Evolutionary conservation across 441 rosid species (phyloP), one percentile per base, ranked within the genome.

Genomic region (Mallotus repandus): DNA sequence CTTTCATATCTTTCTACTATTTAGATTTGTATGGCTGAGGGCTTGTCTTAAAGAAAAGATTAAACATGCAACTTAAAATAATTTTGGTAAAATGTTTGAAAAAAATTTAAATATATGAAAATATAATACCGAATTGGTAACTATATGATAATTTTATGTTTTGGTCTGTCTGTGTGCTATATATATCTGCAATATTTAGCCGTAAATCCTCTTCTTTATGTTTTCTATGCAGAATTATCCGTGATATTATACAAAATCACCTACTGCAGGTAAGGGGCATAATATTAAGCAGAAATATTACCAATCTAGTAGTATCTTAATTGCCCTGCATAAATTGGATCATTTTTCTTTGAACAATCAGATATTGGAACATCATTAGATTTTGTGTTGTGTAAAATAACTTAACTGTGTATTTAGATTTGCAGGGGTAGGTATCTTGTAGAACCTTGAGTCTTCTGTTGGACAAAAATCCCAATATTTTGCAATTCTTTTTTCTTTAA

Each of bases 191-290:
- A 45, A 61, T 45, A 56, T 71, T 76, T 41, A 75, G 74, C 53
- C 76, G 50, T 48, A 2, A 45, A 32, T 14, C 21, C 55, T 5
- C 45, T 53, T 66, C 46, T 21, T 68, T 72, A 49, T 52, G 29
- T 69, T 67, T 38, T 68, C 71, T 77, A 68, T 79, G 80, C 97
- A 96, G 98, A 80, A 96, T 96, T 77, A 96, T 96, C 77, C 98
- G 98, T 16, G 99, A 96, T 79, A 93, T 96, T 77, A 96, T 96
- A 75, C 99, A 96, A 83, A 93, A 96, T 83, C 99, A 96, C 83
- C 81, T 96, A 45, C 78, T 96, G 78, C 98, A 96, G 97, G 99
- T 90, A 79, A 86, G 81, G 48, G 18, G 63, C 46, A 13, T 60
- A 45, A 50, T 53, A 59, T 46, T 22, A 54, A 70, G 16, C 65